Conservation (phyloP, 2,329 filamentous ascomycete genomes). For the Aspergillus pseudoglaucus region DNA sequence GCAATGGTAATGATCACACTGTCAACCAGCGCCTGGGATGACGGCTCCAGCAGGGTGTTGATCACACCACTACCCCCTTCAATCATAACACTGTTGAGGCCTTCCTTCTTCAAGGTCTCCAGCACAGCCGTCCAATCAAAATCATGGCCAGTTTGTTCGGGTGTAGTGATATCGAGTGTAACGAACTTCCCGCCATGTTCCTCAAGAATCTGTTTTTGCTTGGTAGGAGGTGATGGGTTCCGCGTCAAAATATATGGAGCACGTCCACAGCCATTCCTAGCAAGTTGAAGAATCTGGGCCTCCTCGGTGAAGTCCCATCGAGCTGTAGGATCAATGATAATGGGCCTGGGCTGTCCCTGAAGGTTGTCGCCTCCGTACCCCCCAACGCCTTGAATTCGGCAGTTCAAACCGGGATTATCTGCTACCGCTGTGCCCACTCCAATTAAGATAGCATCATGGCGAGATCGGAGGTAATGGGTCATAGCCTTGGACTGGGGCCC, state of each 20-base stretch:
- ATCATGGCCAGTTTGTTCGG: constrained; percentile 8
- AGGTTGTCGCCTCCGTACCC: constrained; percentile 47
- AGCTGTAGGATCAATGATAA: constrained; percentile 69
- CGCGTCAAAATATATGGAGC: constrained; percentile 63
- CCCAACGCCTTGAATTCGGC: constrained; percentile 58
- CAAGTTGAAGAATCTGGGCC: constrained; percentile 61
- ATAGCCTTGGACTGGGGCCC: constrained; percentile 80
- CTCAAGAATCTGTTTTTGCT: constrained; percentile 17
- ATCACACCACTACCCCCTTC: constrained; percentile 81
- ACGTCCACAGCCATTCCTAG: constrained; percentile 55
- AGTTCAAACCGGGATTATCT: constrained; percentile 82
- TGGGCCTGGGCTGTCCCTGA: constrained; percentile 63
- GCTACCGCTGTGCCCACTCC: constrained; percentile 77
- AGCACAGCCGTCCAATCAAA: constrained; percentile 58
- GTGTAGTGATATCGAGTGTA: constrained; percentile 13
- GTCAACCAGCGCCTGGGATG: constrained; percentile 54
- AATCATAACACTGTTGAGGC: constrained; percentile 74
- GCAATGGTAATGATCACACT: constrained; percentile 82
- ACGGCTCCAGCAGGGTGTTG: constrained; percentile 62
- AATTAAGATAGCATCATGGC: constrained; percentile 77
- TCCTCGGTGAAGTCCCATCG: constrained; percentile 59
- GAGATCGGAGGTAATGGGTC: constrained; percentile 86
- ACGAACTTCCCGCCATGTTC: constrained; percentile 27
- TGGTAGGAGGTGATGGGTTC: constrained; percentile 6
- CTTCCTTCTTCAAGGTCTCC: constrained; percentile 46